phyloP scores from a whole-genome alignment of 768 basidiomycete genomes.

The Lyophyllum atratum region DNA sequence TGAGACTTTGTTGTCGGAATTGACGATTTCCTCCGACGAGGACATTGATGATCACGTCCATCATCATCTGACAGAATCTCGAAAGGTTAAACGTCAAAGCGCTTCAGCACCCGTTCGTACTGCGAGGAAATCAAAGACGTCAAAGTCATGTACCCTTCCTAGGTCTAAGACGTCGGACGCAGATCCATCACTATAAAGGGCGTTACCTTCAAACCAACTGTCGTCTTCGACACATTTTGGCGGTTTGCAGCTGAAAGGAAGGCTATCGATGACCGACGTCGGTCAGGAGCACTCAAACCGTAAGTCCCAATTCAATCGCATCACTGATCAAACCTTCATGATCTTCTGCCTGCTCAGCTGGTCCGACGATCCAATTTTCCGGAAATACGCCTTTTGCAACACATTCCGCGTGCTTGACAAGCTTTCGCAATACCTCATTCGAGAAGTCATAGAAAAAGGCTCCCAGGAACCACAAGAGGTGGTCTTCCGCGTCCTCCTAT shows the following conservation, averaged over 20 bases:
- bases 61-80: not conserved
- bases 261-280: conserved; percentile 55
- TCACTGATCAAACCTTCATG: conserved; percentile 7
- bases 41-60: not conserved
- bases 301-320: conserved; percentile 32
- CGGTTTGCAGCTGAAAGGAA: conserved; percentile 58
- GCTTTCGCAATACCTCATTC: conserved; percentile 66
- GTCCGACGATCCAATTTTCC: conserved; percentile 66
- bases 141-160: not conserved
- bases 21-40: conserved; percentile 1
- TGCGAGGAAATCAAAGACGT: not conserved
- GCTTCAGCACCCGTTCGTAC: not conserved
- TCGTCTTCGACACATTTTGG: conserved; percentile 66
- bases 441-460: conserved; percentile 70
- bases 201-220: conserved; percentile 42
- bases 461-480: conserved; percentile 60
- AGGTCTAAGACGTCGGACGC: not conserved
- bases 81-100: not conserved
- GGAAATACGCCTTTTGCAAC: conserved; percentile 65
- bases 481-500: conserved; percentile 70
- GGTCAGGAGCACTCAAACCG: conserved; percentile 51
- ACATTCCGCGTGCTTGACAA: conserved; percentile 76
- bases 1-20: not conserved
- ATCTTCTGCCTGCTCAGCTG: conserved; percentile 44
- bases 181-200: conserved; percentile 37